Base-by-base conservation (phyloP, 768 basidiomycete species). In the Kwoniella bestiolae region DNA sequence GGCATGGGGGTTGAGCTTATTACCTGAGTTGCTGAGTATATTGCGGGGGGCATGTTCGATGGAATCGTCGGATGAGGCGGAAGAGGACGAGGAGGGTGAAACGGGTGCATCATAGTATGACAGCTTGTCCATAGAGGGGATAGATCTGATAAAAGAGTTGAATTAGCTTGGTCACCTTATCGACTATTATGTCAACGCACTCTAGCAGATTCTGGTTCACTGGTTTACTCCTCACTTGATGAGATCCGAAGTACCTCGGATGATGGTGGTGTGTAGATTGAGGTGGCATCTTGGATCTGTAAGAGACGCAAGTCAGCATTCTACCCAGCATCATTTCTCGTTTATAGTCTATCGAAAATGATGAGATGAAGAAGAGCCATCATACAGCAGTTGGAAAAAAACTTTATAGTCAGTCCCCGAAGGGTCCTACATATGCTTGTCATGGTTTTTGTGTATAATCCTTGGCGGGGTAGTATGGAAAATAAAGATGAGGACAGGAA, bases 381-480 rank as follows among this genome's bases (percentile, higher is more conserved):
- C 74, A 77, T 77, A 73, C 76, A 67, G 63, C 41, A 68, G 67
- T 69, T 65, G 66, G 65, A 67, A 66, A 63, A 65, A 46, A 61
- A 63, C 53, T 44, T 50, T 66, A 52, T 68, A 78, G 77, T 78
- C 77, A 72, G 57, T 68, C 68, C 74, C 66, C 67, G 66, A 70
- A 65, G 66, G 74, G 64, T 78, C 77, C 74, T 78, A 74, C 67
- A 78, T 78, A 78, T 78, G 77, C 77, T 78, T 78, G 77, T 78
- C 76, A 51, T 72, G 67, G 62, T 62, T 60, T 65, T 73, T 69
- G 46, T 66, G 44, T 67, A 63, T 76, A 79, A 79, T 79, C 77
- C 73, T 75, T 45, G 66, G 68, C 56, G 52, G 55, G 56, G 56
- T 50, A 60, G 57, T 14, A 25, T 18, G 21, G 25, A 18, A 31